These are phyloP conservation scores for Zygosaccharomyces kombuchaensis DNA, from an alignment of 805 yeast species.

Conservation along the genomic window DNA sequence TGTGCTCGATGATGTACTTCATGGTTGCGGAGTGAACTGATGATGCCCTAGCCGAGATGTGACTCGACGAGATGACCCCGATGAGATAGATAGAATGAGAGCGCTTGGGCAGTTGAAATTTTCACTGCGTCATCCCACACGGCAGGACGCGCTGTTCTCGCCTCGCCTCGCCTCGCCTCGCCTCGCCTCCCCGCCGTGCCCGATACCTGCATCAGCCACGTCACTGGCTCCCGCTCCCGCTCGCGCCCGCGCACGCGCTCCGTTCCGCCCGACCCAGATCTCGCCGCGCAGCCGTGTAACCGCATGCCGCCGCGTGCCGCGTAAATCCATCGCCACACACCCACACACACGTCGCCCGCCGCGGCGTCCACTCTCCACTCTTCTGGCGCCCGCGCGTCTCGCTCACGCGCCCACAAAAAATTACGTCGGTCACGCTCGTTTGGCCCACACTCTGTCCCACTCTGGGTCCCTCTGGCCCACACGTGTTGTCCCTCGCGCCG, in stretches of 20 bases:
- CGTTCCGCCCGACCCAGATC: no score
- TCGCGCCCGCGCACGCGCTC: no score
- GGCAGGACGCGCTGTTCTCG: background rate
- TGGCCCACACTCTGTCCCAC: background rate
- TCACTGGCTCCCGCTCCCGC: no score
- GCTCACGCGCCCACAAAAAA: no score
- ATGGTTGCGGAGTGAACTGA: constrained; percentile 35
- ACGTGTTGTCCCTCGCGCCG: background rate
- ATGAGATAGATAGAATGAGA: background rate
- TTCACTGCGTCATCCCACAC: background rate
- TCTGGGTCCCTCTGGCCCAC: background rate
- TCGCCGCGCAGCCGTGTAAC: no score
- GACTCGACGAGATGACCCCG: background rate
- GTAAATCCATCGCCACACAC: background rate
- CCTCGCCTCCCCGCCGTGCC: no score
- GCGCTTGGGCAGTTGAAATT: background rate
- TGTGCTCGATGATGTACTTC: constrained; percentile 94
- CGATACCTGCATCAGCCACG: no score
- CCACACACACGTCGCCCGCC: background rate
- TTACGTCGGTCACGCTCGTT: background rate
- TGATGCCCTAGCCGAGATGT: background rate
- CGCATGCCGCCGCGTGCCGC: background rate
- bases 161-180: no score
- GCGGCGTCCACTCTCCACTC: background rate
- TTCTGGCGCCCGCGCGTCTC: no score